Evolutionary conservation across 768 basidiomycete species (phyloP), one percentile per base, ranked within the genome.

Genomic region (Podaxis mareebaensis): DNA sequence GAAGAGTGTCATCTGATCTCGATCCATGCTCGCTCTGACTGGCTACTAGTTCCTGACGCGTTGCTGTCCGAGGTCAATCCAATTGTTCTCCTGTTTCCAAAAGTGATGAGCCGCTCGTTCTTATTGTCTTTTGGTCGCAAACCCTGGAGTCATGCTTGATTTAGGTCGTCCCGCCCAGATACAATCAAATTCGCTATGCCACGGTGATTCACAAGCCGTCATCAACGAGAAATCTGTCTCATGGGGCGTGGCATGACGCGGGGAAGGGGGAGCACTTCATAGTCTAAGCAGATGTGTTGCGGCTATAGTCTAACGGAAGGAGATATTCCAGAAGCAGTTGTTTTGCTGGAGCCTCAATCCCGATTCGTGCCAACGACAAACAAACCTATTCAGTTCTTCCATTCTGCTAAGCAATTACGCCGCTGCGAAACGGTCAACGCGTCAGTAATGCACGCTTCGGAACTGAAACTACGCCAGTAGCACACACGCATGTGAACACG

Each of bases 21-120:
- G 61, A 63, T 63, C 61, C 20, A 20, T 48, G n/a, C 46, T 36
- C 28, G 44, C 54, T 36, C 22, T 51, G 33, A 20, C 38, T 55
- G 53, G 20, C 53, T 28, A 24, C 22, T 38, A 55, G 53, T 62
- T 55, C 53, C 55, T 56, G 61, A 42, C 61, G 54, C 54, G 54
- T 63, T 56, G 61, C 61, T 51, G 61, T 57, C 20, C 44, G 53
- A 56, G 53, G 61, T 39, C 44, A 54, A 44, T 38, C 53, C 63
- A 66, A 66, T 66, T 66, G 66, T 66, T 64, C 54, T 61, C 53
- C 51, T 54, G 58, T 66, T 42, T 55, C 60, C 57, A 62, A 49
- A 56, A 12, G 60, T 64, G 49, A 59, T 64, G 61, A 62, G 60
- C 65, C 63, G 59, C 59, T 59, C 65, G 53, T 58, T 54, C 61